Conservation (phyloP, 495 filamentous ascomycete species). For the Talaromyces ruber region DNA sequence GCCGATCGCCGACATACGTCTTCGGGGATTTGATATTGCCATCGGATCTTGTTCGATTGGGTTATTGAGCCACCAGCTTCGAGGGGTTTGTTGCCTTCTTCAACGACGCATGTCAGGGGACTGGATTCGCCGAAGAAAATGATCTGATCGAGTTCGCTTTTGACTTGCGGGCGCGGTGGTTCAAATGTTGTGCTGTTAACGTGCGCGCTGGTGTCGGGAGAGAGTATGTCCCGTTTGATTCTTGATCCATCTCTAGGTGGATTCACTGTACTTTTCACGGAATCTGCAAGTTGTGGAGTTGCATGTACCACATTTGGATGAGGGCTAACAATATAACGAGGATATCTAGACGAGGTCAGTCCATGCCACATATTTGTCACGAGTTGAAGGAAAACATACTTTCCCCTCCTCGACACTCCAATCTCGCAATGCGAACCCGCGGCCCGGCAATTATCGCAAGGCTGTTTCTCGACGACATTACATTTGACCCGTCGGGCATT, state of each 20-base stretch:
- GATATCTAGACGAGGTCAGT: slow-evolving; percentile 15
- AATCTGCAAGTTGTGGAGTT: slow-evolving; percentile 12
- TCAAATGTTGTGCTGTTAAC: slow-evolving; percentile 8
- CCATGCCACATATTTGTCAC: neutral
- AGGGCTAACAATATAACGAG: slow-evolving; percentile 10
- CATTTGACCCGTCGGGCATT: slow-evolving; percentile 38
- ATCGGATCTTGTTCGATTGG: slow-evolving; percentile 16
- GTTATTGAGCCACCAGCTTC: slow-evolving; percentile 18
- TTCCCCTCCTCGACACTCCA: slow-evolving; percentile 34
- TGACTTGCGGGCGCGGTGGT: neutral
- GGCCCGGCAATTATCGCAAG: slow-evolving; percentile 34
- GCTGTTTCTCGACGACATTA: slow-evolving; percentile 34
- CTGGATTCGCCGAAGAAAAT: slow-evolving; percentile 36
- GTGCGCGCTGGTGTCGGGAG: neutral
- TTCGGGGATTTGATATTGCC: slow-evolving; percentile 28
- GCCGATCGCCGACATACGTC: slow-evolving; percentile 3
- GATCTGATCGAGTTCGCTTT: slow-evolving; percentile 13
- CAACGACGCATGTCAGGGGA: slow-evolving; percentile 31
- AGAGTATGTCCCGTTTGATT: slow-evolving; percentile 6
- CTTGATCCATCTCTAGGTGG: neutral
- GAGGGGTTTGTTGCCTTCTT: slow-evolving; percentile 23
- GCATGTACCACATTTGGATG: neutral
- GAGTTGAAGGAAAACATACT: slow-evolving; percentile 17
- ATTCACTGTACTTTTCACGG: slow-evolving; percentile 1
- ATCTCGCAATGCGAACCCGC: slow-evolving; percentile 32